Evolutionary conservation across 2,329 filamentous ascomycete species (phyloP), one percentile per base, ranked within the genome.

Genomic region (Fusarium nelsonii): DNA sequence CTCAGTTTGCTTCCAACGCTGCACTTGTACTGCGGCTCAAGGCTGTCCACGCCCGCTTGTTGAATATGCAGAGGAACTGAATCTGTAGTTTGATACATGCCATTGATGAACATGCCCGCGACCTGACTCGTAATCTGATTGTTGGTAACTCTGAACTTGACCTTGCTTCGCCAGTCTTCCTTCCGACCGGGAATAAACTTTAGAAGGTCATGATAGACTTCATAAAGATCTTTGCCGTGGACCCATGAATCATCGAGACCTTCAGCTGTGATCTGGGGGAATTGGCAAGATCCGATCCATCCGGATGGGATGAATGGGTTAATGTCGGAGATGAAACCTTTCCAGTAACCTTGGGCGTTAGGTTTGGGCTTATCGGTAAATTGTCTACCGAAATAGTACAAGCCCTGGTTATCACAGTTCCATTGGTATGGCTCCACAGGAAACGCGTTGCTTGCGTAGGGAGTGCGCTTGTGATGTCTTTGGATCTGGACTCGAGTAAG

Each of bases 51-150:
- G 9, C 83, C 84, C 2, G 80, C 78, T 4, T 88, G 83, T 75
- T 82, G 73, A 26, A 88, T 78, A 23, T 82, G 71, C 1, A 90
- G 74, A 2, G 85, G 84, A 2, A 82, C 74, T 2, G 81, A 72
- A 1, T 77, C 77, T 1, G 78, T 75, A 0, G 78, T 78, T 0
- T 80, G 80, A 79, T 87, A 91, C 89, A 93, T 93, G 59, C 90
- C 92, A 58, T 85, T 82, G 56, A 93, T 84, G 8, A 95, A 78
- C 87, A 93, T 92, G 58, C 90, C 87, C 12, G 91, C 91, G 16
- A 95, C 92, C 78, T 96, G 91, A 73, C 88, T 91, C 3, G 93
- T 96, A 74, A 97, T 95, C 51, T 89, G 84, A 78, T 96, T 96
- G 76, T 92, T 92, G 1, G 92, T 94, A 12, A 95, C 92, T 54